phyloP scores from a whole-genome alignment of 441 rosid species.

The Cnidoscolus chayamansa region DNA sequence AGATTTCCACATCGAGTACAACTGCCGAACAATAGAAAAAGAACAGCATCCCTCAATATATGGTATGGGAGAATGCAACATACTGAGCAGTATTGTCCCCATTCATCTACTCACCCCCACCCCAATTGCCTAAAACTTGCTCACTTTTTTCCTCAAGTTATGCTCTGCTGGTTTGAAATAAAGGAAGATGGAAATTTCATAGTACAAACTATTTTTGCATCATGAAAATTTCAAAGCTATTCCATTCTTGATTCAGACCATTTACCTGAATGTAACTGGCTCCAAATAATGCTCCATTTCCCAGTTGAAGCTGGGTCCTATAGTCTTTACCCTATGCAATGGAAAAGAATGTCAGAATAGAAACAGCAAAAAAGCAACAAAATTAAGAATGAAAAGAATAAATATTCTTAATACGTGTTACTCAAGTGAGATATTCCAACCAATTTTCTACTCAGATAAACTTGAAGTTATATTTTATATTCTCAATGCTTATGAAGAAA shows the following conservation, averaged over 20 bases:
- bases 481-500: neutral
- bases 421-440: neutral
- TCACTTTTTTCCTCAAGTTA: no score
- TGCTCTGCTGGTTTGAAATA: neutral
- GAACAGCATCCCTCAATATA: no score
- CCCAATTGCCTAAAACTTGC: no score
- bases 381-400: neutral
- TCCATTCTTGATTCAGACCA: slow-evolving; percentile 8
- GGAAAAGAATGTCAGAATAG: neutral
- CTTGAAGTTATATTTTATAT: neutral
- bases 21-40: no score
- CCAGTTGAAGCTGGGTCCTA: slow-evolving; percentile 78
- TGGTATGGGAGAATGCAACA: no score
- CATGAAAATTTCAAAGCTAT: neutral
- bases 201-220: neutral
- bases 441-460: neutral
- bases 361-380: neutral
- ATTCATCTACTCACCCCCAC: no score
- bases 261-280: slow-evolving; percentile 91
- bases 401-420: neutral
- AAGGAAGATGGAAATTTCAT: neutral
- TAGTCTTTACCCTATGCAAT: slow-evolving; percentile 70
- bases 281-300: slow-evolving; percentile 80
- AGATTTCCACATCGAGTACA: no score
- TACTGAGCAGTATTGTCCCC: no score